Percentiles rank a stretch among this genome's conserved stretches.
Evolutionary conservation across 495 filamentous ascomycete species (phyloP).

Genomic region (Daldinia concentrica): DNA sequence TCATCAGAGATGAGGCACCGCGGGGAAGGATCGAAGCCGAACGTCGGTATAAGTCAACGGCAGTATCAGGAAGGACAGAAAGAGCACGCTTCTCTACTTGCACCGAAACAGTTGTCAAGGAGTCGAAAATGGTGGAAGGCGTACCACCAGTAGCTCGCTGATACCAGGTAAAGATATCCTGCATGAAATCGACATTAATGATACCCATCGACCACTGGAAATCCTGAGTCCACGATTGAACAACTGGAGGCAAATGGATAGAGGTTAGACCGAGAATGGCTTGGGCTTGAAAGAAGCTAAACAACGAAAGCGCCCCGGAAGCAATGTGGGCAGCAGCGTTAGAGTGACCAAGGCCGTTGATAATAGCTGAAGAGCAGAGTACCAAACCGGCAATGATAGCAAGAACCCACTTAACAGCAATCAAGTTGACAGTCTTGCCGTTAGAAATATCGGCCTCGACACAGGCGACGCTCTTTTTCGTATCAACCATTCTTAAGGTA

Average conservation of each 20-base stretch:
- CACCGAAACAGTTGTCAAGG: conserved; percentile 79
- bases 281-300: conserved; percentile 95
- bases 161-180: conserved; percentile 93
- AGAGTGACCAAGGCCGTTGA: conserved; percentile 85
- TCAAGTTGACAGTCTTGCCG: conserved; percentile 89
- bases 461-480: conserved; percentile 76
- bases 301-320: conserved; percentile 89
- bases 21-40: conserved; percentile 43
- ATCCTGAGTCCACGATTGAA: conserved; percentile 95
- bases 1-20: conserved; percentile 48
- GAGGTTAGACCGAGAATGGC: conserved; percentile 92
- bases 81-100: conserved; percentile 78
- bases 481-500: conserved; percentile 73
- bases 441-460: conserved; percentile 91
- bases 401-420: conserved; percentile 87
- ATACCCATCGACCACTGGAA: conserved; percentile 99
- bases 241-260: conserved; percentile 87
- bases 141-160: conserved; percentile 92
- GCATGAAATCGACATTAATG: conserved; percentile 86
- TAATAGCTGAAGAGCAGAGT: conserved; percentile 82
- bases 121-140: conserved; percentile 80
- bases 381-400: conserved; percentile 87
- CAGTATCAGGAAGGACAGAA: conserved; percentile 58
- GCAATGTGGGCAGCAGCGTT: conserved; percentile 97
- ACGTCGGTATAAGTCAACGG: conserved; percentile 51